Conservation (phyloP, 1,139 yeast genomes). For the Candida smagusa region DNA sequence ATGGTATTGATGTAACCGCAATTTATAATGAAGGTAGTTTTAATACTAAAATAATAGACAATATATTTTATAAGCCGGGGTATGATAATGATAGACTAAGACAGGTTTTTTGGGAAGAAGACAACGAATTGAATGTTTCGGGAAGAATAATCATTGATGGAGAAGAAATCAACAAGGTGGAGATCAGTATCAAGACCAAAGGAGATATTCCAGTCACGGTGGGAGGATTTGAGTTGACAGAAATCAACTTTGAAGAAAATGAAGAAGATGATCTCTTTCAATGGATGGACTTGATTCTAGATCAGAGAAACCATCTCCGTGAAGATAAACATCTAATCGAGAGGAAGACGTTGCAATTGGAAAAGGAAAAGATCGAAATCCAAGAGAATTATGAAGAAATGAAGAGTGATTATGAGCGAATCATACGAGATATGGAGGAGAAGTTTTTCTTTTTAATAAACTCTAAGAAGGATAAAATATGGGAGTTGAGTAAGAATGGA, state of each 20-base stretch:
- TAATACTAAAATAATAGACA: slow-evolving; percentile 8
- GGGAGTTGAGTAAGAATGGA: slow-evolving; percentile 23
- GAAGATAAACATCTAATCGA: slow-evolving; percentile 1
- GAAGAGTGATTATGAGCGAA: slow-evolving; percentile 22
- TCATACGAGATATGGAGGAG: slow-evolving; percentile 32
- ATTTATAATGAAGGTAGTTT: slow-evolving; percentile 19
- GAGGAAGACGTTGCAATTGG: background rate
- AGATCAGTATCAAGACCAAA: slow-evolving; percentile 19
- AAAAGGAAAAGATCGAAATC: slow-evolving; percentile 3
- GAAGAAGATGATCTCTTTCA: slow-evolving; percentile 17
- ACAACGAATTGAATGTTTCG: no score
- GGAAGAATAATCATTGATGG: no score
- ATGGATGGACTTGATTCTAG: slow-evolving; percentile 25
- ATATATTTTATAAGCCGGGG: no score
- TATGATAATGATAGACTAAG: no score
- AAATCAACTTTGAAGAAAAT: slow-evolving; percentile 14
- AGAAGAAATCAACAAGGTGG: slow-evolving; percentile 12
- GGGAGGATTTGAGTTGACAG: slow-evolving; percentile 19
- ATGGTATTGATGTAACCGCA: slow-evolving; percentile 14
- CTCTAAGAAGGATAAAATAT: slow-evolving; percentile 35
- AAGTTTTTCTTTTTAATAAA: slow-evolving; percentile 36
- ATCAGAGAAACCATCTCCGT: slow-evolving; percentile 14
- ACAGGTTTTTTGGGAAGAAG: slow-evolving; percentile 2
- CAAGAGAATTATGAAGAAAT: slow-evolving; percentile 8
- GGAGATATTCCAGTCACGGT: slow-evolving; percentile 23